Evolutionary conservation across 2,329 filamentous ascomycete genomes (phyloP), one percentile per base, ranked within the genome.

Genomic region (Colletotrichum kahawae): DNA sequence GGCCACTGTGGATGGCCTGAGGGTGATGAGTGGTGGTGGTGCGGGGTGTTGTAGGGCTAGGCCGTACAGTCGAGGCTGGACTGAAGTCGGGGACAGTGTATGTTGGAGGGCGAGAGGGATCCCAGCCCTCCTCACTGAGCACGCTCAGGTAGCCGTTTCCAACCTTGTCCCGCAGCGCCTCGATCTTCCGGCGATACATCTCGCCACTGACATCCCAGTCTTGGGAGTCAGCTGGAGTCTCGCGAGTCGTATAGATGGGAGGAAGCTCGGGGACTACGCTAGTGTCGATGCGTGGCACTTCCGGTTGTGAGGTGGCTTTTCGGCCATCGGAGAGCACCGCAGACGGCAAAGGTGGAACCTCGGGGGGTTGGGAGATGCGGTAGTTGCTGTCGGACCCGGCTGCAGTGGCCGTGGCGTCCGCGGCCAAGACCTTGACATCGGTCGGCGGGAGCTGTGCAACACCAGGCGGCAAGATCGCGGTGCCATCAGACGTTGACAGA

Each of bases 141-240:
- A 94, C 95, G 77, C 93, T 96, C 51, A 99, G 90, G 90, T 98
- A 99, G 48, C 93, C 94, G 79, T 93, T 95, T 36, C 96, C 96
- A 78, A 98, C 93, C 80, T 96, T 95, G 80, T 93, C 93, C 76
- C 95, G 93, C 69, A 98, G 86, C 4, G 94, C 92, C 83, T 98
- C 95, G 70, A 98, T 93, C 83, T 97, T 97, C 82, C 94, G 94
- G 72, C 94, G 92, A 84, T 98, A 98, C 9, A 95, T 87, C 80
- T 97, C 95, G 69, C 94, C 93, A 74, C 91, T 91, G 57, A 91
- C 86, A 75, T 92, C 92, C 90, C 93, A 95, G 74, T 93, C 89
- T 60, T 88, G 85, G 6, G 85, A 78, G 57, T 82, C 77, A 29
- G 82, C 77, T 7, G 82, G 79, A 24, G 79, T 78, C 16, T 83